phyloP scores from a whole-genome alignment of 495 filamentous ascomycete species.

The Penicillium pancosmium region DNA sequence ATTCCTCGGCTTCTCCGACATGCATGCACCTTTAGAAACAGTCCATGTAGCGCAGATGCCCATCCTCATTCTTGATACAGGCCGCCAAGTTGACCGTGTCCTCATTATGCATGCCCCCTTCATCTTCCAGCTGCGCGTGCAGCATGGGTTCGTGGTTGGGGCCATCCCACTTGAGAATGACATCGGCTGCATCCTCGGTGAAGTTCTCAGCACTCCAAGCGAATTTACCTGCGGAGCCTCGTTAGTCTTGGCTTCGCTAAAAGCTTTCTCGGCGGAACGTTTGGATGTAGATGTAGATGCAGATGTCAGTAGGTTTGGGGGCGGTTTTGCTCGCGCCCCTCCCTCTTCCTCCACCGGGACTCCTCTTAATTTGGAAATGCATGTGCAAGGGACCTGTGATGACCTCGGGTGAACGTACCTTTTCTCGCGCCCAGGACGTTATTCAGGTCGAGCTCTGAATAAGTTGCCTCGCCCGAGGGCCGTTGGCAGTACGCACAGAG shows the following conservation, averaged over 20 bases:
- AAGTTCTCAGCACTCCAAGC: conserved; percentile 25
- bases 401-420: conserved; percentile 17
- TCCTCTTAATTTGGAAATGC: background rate
- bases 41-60: conserved; percentile 27
- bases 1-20: background rate
- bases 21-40: conserved; percentile 23
- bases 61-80: conserved; percentile 37
- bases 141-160: conserved; percentile 23
- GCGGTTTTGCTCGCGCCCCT: background rate
- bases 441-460: conserved; percentile 31
- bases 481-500: conserved; percentile 27
- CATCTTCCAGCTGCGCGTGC: conserved; percentile 20
- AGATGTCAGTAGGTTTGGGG: background rate
- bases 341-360: background rate
- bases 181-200: conserved; percentile 13
- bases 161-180: conserved; percentile 25
- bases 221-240: conserved; percentile 21
- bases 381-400: background rate
- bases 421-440: conserved; percentile 21
- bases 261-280: background rate
- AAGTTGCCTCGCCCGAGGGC: conserved; percentile 21
- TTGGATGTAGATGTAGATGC: background rate
- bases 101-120: conserved; percentile 10
- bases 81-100: conserved; percentile 24
- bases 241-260: background rate